Evolutionary conservation across 2,329 filamentous ascomycete species (phyloP).

Genomic region (Fusarium odoratissimum): DNA sequence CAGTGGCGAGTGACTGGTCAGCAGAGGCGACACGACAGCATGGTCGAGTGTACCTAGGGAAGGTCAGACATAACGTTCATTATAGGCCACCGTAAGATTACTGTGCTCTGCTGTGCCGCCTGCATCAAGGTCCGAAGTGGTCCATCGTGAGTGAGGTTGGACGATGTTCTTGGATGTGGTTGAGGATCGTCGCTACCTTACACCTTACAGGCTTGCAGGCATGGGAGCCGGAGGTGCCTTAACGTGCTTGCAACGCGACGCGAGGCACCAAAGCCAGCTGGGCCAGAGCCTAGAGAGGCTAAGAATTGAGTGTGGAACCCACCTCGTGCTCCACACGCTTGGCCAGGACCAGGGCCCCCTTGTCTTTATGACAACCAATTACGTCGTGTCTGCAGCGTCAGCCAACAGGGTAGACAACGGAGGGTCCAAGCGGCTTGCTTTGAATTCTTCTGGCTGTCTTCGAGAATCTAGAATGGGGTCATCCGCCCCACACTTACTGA

Average conservation of each 20-base stretch:
- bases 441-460: constrained; percentile 45
- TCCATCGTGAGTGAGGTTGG: constrained; percentile 29
- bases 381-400: neutral
- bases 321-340: constrained; percentile 13
- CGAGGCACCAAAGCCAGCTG: constrained; percentile 38
- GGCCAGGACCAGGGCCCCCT: constrained; percentile 7
- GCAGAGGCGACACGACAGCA: constrained; percentile 10
- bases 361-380: constrained; percentile 18
- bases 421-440: constrained; percentile 37
- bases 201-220: constrained; percentile 7
- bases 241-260: constrained; percentile 31
- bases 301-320: constrained; percentile 8
- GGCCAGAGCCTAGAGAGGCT: constrained; percentile 19
- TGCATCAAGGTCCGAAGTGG: constrained; percentile 26
- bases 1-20: constrained; percentile 21
- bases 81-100: constrained; percentile 3
- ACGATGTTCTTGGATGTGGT: constrained; percentile 26
- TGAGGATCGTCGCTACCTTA: constrained; percentile 27
- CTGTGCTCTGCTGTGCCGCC: constrained; percentile 25
- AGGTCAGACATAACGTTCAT: neutral
- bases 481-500: constrained; percentile 30
- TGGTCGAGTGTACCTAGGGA: neutral
- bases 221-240: constrained; percentile 10
- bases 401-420: constrained; percentile 19
- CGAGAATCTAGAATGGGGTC: constrained; percentile 44